phyloP scores from a whole-genome alignment of 345 rosid genomes.

The Dimocarpus longan region DNA sequence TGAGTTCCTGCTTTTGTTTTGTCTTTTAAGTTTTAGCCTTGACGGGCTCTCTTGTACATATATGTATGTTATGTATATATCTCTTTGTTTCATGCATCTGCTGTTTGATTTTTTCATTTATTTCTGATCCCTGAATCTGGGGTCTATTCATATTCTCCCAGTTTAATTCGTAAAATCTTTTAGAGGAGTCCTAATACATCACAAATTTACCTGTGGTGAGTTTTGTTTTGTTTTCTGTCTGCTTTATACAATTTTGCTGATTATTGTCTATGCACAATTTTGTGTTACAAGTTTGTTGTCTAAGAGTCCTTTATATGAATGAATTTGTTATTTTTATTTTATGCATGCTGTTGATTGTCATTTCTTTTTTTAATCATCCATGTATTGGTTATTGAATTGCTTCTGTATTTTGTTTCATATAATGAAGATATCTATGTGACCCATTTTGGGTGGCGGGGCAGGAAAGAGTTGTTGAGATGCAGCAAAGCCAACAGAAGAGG shows the following conservation, averaged over 20 bases:
- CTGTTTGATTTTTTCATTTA: background rate
- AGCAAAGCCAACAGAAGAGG: slow-evolving; percentile 18
- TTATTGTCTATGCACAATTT: too few relatives aligned
- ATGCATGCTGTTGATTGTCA: too few relatives aligned
- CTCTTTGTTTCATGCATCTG: background rate
- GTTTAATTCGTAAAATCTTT: background rate
- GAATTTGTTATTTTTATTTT: background rate
- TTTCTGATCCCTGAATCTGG: background rate
- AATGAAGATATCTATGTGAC: background rate
- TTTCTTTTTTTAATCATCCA: too few relatives aligned
- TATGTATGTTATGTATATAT: background rate
- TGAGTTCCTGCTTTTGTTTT: background rate
- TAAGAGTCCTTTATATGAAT: too few relatives aligned
- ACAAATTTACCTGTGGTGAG: background rate
- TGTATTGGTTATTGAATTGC: background rate
- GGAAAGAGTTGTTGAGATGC: slow-evolving; percentile 24
- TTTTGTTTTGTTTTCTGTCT: background rate
- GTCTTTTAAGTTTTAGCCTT: background rate
- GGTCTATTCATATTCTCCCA: background rate
- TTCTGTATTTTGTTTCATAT: background rate
- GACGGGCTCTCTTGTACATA: background rate
- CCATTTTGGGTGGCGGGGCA: background rate
- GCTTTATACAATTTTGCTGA: background rate
- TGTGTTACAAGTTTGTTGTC: background rate
- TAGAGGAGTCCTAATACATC: background rate